Base-by-base conservation (phyloP, 305 asterid species). In the Euphrasia arctica region DNA sequence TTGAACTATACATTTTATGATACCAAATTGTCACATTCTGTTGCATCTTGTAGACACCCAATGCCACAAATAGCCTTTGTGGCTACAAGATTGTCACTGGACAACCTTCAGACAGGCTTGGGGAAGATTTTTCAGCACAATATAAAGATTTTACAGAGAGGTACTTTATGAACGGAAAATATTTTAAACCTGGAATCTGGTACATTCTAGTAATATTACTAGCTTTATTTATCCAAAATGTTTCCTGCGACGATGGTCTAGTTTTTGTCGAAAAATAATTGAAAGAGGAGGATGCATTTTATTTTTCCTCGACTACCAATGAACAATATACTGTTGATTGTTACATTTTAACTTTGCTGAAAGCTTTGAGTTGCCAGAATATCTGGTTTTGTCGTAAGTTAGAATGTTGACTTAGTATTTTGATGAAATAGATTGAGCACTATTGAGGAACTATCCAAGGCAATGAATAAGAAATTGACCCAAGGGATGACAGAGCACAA, bases 101-200 rank as follows among this genome's bases (percentile, higher is more conserved):
- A 3, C 98, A 92, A 71, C 97, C 98, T 68, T 92, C 98, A 63
- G 98, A 92, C 67, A 82, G 98, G 84, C 93, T 91, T 65, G 98
- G 98, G 62, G 98, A 91, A 82, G 95, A 91, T 68, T 91, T 92
- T 71, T 77, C 97, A 15, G 98, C 82, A 77, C 92, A 77, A 70
- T 80, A 66, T 73, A 89, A 84, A 73, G 97, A 89, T 74, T 89
- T 89, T 54, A 80, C 87, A n/a, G 97, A 92, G 82, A 89, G 98
- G 96, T 87, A 70, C 18, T 64, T 62, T 58, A 8, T 57, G 54
- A 73, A 63, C 62, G 66, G 31, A 66, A 43, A 9, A 22, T 27
- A 5, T 50, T 62, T 13, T 14, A 31, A 39, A 52, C 65, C 31
- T 65, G 66, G 63, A 10, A 10, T 47, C 62, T 14, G 42, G 22